Evolutionary conservation across 441 rosid species (phyloP).

Genomic region (Adansonia grandidieri): DNA sequence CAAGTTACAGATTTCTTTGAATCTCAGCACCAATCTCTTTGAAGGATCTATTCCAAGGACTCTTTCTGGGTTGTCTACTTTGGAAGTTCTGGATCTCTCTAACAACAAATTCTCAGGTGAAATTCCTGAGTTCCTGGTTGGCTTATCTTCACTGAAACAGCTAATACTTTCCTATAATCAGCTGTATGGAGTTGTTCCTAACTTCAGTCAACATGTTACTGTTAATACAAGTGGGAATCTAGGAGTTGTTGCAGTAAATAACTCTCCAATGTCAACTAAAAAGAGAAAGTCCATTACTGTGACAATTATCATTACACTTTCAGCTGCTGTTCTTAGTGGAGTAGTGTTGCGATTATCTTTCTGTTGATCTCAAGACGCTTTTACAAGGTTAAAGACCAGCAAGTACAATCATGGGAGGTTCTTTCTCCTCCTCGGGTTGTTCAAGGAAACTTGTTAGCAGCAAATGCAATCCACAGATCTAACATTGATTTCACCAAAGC

Average conservation of each 20-base stretch:
- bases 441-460: slow-evolving; percentile 59
- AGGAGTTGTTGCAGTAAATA: slow-evolving; percentile 3
- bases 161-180: slow-evolving; percentile 63
- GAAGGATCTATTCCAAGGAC: slow-evolving; percentile 50
- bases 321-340: slow-evolving; percentile 38
- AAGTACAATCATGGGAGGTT: slow-evolving; percentile 41
- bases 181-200: slow-evolving; percentile 52
- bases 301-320: slow-evolving; percentile 44
- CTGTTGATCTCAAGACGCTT: slow-evolving; percentile 46
- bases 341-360: slow-evolving; percentile 38
- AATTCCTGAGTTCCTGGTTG: slow-evolving; percentile 43
- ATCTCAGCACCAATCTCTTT: slow-evolving; percentile 65
- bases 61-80: slow-evolving; percentile 35
- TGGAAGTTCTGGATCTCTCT: slow-evolving; percentile 81
- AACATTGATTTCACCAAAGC: slow-evolving; percentile 68
- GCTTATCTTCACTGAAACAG: slow-evolving; percentile 44
- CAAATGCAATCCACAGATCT: slow-evolving; percentile 60
- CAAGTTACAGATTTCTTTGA: slow-evolving; percentile 65
- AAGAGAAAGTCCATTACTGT: slow-evolving; percentile 37
- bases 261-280: not conserved
- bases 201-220: slow-evolving; percentile 34
- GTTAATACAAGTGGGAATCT: slow-evolving; percentile 44
- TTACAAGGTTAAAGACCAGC: slow-evolving; percentile 47
- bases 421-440: slow-evolving; percentile 55
- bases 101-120: slow-evolving; percentile 55